phyloP scores from a whole-genome alignment of 2,329 filamentous ascomycete species.

The Thielaviopsis punctulata region DNA sequence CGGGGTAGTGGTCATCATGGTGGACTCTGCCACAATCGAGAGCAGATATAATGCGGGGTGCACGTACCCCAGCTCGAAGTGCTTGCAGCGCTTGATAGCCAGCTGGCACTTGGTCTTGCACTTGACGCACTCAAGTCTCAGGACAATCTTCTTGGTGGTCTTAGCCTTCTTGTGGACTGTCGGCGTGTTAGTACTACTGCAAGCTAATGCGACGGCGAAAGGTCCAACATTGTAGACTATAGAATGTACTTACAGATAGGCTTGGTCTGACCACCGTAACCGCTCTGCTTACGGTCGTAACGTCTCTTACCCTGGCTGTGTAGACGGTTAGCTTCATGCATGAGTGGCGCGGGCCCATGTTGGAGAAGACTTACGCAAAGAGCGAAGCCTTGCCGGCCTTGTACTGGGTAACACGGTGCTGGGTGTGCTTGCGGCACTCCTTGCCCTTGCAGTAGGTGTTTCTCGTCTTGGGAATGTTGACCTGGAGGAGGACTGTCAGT shows the following conservation, averaged over 20 bases:
- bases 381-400: slow-evolving; percentile 93
- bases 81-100: slow-evolving; percentile 99
- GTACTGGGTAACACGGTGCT: slow-evolving; percentile 92
- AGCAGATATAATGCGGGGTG: not conserved
- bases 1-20: not conserved
- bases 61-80: slow-evolving; percentile 97
- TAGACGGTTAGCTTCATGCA: slow-evolving; percentile 2
- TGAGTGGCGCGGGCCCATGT: not conserved
- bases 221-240: not conserved
- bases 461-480: slow-evolving; percentile 97
- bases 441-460: slow-evolving; percentile 97
- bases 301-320: slow-evolving; percentile 83
- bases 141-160: slow-evolving; percentile 99
- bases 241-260: slow-evolving; percentile 47
- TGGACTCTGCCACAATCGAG: not conserved
- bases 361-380: slow-evolving; percentile 39
- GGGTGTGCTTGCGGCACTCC: slow-evolving; percentile 81
- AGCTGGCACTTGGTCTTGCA: slow-evolving; percentile 99
- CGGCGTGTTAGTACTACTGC: not conserved
- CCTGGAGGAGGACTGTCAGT: slow-evolving; percentile 32
- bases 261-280: slow-evolving; percentile 99
- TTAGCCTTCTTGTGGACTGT: slow-evolving; percentile 97
- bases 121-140: slow-evolving; percentile 89
- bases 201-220: not conserved
- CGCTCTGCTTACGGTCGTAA: slow-evolving; percentile 98